Evolutionary conservation across 352 stramenopile species (phyloP), one percentile per base, ranked within the genome.

Genomic region (Phytophthora pistaciae): DNA sequence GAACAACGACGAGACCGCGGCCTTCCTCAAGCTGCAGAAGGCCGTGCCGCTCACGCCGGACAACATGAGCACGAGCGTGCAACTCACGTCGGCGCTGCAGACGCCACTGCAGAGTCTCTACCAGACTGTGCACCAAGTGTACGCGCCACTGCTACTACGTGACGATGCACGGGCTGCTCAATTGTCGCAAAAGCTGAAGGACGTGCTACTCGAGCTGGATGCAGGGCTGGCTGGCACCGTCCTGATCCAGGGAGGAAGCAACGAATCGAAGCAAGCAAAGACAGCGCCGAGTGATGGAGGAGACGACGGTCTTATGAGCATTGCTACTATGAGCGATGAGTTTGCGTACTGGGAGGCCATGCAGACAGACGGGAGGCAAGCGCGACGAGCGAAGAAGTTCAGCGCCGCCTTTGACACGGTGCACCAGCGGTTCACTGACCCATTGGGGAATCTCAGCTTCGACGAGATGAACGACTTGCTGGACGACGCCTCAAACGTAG

Each of bases 401-500:
- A 84, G 68, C 25, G 85, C 79, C 7, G 79, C 83, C 0, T 94
- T 97, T 48, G 91, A 98, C 58, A 90, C 87, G 11, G 81, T 97
- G 33, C 80, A 94, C n/a, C 80, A 93, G 70, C 75, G 87, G 13
- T 98, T 92, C 70, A 79, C 76, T 16, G 77, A 77, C 9, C 60
- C 68, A 13, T 64, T 97, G 1, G 72, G 79, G 27, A 60, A 86
- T 18, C 72, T 98, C 33, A 81, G 64, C 14, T 79, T 94, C 23
- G 79, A 91, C 48, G 88, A 96, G 29, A 93, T 98, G 83, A 70
- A 66, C 18, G 93, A 98, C 66, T 61, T 98, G 29, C 77, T 98
- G 7, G 93, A 98, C 20, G 78, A 96, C 25, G 89, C 85, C 0
- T 85, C 84, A 10, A 95, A 97, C 44, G 86, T 88, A 5, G 82